phyloP scores from a whole-genome alignment of 306 rosid species.

The Cotoneaster glaucophyllus region DNA sequence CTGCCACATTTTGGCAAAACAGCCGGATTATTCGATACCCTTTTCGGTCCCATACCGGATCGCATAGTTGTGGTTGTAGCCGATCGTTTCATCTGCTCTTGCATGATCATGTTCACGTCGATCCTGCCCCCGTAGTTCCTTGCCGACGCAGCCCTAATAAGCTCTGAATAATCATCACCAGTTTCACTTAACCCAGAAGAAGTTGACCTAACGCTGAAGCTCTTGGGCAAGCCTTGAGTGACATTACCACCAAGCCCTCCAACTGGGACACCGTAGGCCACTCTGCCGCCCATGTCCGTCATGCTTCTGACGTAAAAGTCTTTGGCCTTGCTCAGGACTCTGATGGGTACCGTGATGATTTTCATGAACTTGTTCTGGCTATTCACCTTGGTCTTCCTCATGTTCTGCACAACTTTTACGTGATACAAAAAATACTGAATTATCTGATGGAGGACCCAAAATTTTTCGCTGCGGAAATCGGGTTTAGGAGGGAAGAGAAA shows the following conservation, averaged over 20 bases:
- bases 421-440: neutral
- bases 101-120: slow-evolving; percentile 46
- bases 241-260: slow-evolving; percentile 14
- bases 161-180: slow-evolving; percentile 53
- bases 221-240: slow-evolving; percentile 35
- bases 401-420: slow-evolving; percentile 10
- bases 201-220: slow-evolving; percentile 43
- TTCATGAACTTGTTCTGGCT: slow-evolving; percentile 39
- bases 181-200: slow-evolving; percentile 31
- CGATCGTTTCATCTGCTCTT: slow-evolving; percentile 17
- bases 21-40: neutral
- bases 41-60: neutral
- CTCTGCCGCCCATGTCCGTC: slow-evolving; percentile 28
- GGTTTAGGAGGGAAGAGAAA: neutral
- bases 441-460: neutral
- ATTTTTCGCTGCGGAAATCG: neutral
- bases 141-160: slow-evolving; percentile 70
- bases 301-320: slow-evolving; percentile 64
- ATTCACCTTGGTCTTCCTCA: slow-evolving; percentile 17
- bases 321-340: slow-evolving; percentile 46
- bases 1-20: slow-evolving; percentile 54
- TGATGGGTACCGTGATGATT: slow-evolving; percentile 51
- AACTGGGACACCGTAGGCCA: slow-evolving; percentile 21
- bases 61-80: slow-evolving; percentile 6
- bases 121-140: slow-evolving; percentile 39